phyloP scores from a whole-genome alignment of 768 basidiomycete genomes.

The Lyophyllum shimeji region DNA sequence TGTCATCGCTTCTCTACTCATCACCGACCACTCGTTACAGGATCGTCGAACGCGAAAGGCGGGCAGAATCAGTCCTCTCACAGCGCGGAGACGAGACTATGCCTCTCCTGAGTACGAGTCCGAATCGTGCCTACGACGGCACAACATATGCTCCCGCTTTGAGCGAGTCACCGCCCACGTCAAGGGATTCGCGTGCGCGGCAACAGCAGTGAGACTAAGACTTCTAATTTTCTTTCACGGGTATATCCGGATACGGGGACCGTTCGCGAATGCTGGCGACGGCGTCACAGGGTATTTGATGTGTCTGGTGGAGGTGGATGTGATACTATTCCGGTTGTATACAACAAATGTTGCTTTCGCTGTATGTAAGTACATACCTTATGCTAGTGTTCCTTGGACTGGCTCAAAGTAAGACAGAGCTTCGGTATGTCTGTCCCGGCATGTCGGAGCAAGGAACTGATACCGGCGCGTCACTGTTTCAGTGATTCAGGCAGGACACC shows the following conservation, averaged over 20 bases:
- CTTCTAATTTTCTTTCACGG: not conserved
- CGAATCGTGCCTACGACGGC: not conserved
- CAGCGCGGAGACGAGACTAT: constrained; percentile 29
- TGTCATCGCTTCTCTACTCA: not conserved
- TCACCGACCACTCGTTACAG: constrained; percentile 23
- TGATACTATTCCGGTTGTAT: not conserved
- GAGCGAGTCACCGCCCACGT: constrained; percentile 9
- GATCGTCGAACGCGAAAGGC: constrained; percentile 55
- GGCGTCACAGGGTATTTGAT: not conserved
- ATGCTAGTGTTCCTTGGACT: not conserved
- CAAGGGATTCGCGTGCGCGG: not conserved
- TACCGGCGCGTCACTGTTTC: too few relatives aligned
- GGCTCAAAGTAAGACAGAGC: too few relatives aligned
- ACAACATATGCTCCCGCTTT: not conserved
- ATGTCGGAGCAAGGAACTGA: too few relatives aligned
- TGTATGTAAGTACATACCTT: not conserved
- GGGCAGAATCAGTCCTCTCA: constrained; percentile 22
- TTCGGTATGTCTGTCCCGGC: too few relatives aligned
- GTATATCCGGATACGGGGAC: not conserved
- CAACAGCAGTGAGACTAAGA: not conserved
- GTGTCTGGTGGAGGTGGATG: not conserved
- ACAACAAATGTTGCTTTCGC: not conserved
- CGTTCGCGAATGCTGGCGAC: not conserved
- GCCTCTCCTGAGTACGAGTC: constrained; percentile 29
- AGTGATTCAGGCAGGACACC: constrained; percentile 22